Conservation (phyloP, 805 yeast species). For the Priceomyces melissophilus region DNA sequence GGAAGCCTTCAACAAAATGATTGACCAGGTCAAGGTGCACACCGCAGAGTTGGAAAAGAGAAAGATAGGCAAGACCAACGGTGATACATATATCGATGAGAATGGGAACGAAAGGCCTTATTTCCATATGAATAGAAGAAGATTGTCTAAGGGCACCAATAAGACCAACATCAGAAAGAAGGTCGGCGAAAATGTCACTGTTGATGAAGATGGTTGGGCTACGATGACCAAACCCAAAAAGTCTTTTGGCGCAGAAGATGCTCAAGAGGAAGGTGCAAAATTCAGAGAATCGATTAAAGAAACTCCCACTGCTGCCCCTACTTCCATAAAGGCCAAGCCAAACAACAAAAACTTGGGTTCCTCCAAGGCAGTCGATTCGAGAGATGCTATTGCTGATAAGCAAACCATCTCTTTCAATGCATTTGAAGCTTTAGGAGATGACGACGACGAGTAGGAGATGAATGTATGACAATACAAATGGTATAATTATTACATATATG, state of each 20-base stretch:
- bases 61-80: slow-evolving; percentile 32
- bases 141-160: slow-evolving; percentile 50
- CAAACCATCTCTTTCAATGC: slow-evolving; percentile 71
- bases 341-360: slow-evolving; percentile 73
- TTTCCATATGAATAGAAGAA: slow-evolving; percentile 52
- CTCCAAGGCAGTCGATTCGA: slow-evolving; percentile 68
- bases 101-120: slow-evolving; percentile 44
- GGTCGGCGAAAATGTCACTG: slow-evolving; percentile 45
- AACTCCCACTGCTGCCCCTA: slow-evolving; percentile 16
- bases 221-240: slow-evolving; percentile 50
- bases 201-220: slow-evolving; percentile 85
- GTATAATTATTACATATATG: background rate
- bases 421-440: slow-evolving; percentile 71
- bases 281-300: slow-evolving; percentile 49
- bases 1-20: slow-evolving; percentile 59
- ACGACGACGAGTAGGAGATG: slow-evolving; percentile 32
- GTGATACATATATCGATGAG: slow-evolving; percentile 46
- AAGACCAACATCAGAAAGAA: slow-evolving; percentile 58
- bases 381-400: slow-evolving; percentile 67
- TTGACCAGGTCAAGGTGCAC: slow-evolving; percentile 61
- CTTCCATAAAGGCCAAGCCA: slow-evolving; percentile 54
- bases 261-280: slow-evolving; percentile 43
- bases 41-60: slow-evolving; percentile 25
- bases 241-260: slow-evolving; percentile 49
- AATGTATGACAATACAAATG: background rate